These are phyloP conservation scores for Aspergillus fructus DNA, from an alignment of 2,329 filamentous ascomycete genomes.

Conservation along the genomic window DNA sequence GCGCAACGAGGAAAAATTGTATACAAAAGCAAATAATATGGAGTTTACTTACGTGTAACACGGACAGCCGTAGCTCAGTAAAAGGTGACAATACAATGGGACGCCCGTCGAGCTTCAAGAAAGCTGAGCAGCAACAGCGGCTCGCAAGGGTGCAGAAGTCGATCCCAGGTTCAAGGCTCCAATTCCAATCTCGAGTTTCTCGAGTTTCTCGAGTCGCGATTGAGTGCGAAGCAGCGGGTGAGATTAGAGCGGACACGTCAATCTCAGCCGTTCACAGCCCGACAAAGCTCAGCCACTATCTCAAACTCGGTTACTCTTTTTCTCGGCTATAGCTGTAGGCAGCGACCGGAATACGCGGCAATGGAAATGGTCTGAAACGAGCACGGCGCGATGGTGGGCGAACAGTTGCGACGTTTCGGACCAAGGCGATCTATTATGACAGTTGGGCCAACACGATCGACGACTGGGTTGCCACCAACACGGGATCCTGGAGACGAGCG, in stretches of 20 bases:
- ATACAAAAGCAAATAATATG: not conserved
- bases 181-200: not conserved
- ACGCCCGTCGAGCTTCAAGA: not conserved
- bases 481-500: not conserved
- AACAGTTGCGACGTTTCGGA: not conserved
- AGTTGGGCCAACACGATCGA: not conserved
- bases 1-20: not conserved
- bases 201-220: not conserved
- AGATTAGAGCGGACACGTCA: constrained; percentile 5
- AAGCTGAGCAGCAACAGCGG: not conserved
- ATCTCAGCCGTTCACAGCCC: constrained; percentile 6
- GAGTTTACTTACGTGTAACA: not conserved
- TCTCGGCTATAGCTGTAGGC: constrained; percentile 12
- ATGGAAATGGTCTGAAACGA: not conserved
- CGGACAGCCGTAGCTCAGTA: not conserved
- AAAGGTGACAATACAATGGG: not conserved
- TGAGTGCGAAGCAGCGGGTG: not conserved
- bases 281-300: constrained; percentile 13
- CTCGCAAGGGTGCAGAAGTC: not conserved
- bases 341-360: not conserved
- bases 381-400: not conserved
- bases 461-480: not conserved
- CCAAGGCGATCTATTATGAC: not conserved
- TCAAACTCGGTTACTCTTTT: constrained; percentile 5
- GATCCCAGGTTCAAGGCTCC: not conserved